phyloP scores from a whole-genome alignment of 2,329 filamentous ascomycete species.

The Fusarium buharicum region DNA sequence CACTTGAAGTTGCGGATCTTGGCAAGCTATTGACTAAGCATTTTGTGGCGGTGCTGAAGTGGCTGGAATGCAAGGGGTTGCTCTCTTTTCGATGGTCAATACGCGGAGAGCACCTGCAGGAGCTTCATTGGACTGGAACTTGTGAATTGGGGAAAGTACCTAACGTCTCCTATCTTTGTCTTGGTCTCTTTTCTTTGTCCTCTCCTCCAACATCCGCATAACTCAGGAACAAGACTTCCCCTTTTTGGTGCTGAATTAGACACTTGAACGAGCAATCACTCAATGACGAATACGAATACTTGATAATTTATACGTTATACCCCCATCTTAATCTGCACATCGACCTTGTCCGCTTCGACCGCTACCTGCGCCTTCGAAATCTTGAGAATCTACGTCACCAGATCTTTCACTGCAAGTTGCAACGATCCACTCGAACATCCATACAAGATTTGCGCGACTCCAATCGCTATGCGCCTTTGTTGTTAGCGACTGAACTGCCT shows the following conservation, averaged over 20 bases:
- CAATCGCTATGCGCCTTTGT: constrained; percentile 44
- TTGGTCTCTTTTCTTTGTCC: constrained; percentile 17
- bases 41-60: constrained; percentile 16
- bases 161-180: constrained; percentile 36
- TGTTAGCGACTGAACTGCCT: constrained; percentile 32
- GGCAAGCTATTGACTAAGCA: constrained; percentile 23
- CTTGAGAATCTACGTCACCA: constrained; percentile 26
- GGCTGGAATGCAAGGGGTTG: constrained; percentile 14
- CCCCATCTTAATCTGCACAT: constrained; percentile 26
- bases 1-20: constrained; percentile 6
- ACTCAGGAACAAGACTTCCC: constrained; percentile 20
- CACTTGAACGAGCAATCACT: constrained; percentile 24
- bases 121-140: constrained; percentile 16
- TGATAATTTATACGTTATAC: constrained; percentile 21
- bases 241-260: constrained; percentile 38
- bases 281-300: constrained; percentile 26
- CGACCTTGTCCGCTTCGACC: constrained; percentile 13
- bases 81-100: constrained; percentile 14
- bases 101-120: constrained; percentile 27
- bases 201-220: constrained; percentile 1
- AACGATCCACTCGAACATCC: constrained; percentile 8
- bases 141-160: constrained; percentile 27
- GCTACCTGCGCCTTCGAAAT: constrained; percentile 3
- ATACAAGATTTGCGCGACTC: constrained; percentile 2
- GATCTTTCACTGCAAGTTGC: constrained; percentile 9